Conservation (phyloP, 1,284 basidiomycete species). For the Austropuccinia psidii region DNA sequence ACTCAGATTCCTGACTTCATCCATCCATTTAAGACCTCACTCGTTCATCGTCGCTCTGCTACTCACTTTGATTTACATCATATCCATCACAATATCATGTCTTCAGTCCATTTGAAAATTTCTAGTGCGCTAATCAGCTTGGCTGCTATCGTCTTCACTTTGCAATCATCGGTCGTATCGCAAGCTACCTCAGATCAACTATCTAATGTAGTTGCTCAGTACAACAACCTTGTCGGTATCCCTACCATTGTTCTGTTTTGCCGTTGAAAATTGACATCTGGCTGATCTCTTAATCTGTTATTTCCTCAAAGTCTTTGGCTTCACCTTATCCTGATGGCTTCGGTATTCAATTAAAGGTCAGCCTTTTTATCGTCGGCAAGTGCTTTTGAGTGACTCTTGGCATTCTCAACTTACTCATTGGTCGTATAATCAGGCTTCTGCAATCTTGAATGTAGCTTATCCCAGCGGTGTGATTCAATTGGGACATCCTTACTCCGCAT, state of each 20-base stretch:
- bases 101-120: no score
- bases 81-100: no score
- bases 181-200: background rate
- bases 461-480: background rate
- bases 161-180: no score
- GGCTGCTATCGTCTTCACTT: no score
- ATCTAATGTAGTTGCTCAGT: background rate
- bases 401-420: background rate
- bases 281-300: background rate
- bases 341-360: constrained; percentile 25
- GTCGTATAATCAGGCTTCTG: background rate
- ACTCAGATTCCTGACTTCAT: no score
- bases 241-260: background rate
- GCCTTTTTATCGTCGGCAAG: no score
- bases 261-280: no score
- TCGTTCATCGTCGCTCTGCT: no score
- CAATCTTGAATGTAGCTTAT: constrained; percentile 11
- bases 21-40: no score
- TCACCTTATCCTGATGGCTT: constrained; percentile 27
- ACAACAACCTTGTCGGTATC: background rate
- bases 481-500: background rate
- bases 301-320: background rate
- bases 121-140: no score
- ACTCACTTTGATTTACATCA: no score
- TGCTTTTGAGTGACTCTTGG: no score